Conservation (phyloP, 192 early-diverging fungal genomes). For the Coemansia sp. region DNA sequence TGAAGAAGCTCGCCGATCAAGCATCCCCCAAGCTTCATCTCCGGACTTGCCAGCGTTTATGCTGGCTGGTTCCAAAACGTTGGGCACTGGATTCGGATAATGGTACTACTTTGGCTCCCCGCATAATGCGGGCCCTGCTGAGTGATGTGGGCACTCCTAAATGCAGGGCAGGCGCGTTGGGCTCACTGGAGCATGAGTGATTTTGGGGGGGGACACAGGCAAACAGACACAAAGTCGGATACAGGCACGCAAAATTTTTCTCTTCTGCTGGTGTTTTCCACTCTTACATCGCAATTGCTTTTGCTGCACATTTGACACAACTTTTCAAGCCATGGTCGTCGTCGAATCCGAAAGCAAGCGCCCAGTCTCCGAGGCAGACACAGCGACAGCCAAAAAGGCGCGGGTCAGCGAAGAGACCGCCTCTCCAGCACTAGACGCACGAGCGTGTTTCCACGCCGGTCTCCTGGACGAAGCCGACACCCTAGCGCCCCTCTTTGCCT, state of each 20-base stretch:
- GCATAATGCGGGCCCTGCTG: neutral
- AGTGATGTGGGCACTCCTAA: neutral
- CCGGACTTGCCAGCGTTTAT: neutral
- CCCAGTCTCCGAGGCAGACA: neutral
- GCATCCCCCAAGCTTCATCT: neutral
- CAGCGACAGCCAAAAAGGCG: slow-evolving; percentile 5
- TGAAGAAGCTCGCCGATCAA: neutral
- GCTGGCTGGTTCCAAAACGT: neutral
- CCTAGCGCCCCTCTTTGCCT: slow-evolving; percentile 10
- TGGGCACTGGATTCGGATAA: neutral
- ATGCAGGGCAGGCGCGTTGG: neutral
- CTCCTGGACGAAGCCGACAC: slow-evolving; percentile 26
- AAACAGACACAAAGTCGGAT: neutral
- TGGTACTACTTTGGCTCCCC: neutral
- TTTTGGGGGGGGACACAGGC: neutral
- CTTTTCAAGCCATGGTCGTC: neutral
- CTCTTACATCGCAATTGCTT: neutral
- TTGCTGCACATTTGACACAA: neutral
- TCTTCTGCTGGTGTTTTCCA: neutral
- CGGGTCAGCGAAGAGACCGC: neutral
- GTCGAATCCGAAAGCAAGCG: slow-evolving; percentile 14
- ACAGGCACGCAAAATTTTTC: neutral
- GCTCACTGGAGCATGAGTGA: neutral
- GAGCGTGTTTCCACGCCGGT: slow-evolving; percentile 24
- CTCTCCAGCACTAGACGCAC: neutral